phyloP scores from a whole-genome alignment of 768 basidiomycete species.

The Lactifluus pinguis region DNA sequence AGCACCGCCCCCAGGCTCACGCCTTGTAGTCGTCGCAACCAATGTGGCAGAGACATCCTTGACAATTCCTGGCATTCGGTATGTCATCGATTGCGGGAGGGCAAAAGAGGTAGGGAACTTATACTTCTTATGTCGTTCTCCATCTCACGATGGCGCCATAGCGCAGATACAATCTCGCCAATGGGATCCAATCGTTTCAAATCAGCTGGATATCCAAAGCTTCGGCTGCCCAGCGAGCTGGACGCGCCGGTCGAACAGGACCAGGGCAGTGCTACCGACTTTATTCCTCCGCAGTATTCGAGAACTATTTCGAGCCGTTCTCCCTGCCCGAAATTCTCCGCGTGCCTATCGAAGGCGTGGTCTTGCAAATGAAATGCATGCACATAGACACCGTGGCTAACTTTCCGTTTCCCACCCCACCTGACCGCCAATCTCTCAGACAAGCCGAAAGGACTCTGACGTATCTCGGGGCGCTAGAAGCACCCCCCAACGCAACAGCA shows the following conservation, averaged over 20 bases:
- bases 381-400: constrained; percentile 94
- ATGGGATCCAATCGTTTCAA: constrained; percentile 85
- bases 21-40: constrained; percentile 90
- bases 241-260: constrained; percentile 94
- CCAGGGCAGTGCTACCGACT: constrained; percentile 98
- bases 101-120: constrained; percentile 69
- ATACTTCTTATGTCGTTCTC: not conserved
- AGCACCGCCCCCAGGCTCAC: constrained; percentile 66
- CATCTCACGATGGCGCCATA: constrained; percentile 25
- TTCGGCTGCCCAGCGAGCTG: constrained; percentile 60
- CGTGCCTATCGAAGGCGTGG: constrained; percentile 93
- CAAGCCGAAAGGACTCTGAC: constrained; percentile 77
- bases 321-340: constrained; percentile 87
- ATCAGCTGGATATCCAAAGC: constrained; percentile 61
- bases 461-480: constrained; percentile 73
- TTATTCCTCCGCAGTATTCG: constrained; percentile 91
- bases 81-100: constrained; percentile 94
- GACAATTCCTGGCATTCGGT: constrained; percentile 94
- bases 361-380: constrained; percentile 99
- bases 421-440: constrained; percentile 62
- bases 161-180: constrained; percentile 75
- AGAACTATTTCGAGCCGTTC: constrained; percentile 85
- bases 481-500: constrained; percentile 17
- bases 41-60: constrained; percentile 97
- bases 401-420: constrained; percentile 97